Percentiles rank a stretch among this genome's conserved stretches.
Conservation (phyloP, 2,329 filamentous ascomycete genomes). For the Colletotrichum kahawae region DNA sequence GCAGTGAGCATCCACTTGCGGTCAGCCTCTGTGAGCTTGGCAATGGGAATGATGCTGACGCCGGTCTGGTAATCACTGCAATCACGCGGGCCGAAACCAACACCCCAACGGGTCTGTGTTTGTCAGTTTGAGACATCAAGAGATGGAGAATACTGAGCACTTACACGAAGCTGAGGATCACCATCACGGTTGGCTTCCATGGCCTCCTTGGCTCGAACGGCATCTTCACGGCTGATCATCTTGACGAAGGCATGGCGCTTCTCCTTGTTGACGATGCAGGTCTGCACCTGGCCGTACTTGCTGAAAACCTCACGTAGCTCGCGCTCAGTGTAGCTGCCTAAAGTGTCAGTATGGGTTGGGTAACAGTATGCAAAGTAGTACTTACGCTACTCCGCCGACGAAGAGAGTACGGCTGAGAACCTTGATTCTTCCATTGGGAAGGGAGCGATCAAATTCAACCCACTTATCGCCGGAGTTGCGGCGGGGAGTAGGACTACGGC, state of each 20-base stretch:
- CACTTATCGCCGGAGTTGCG: conserved; percentile 61
- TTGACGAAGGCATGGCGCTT: conserved; percentile 99
- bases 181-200: conserved; percentile 82
- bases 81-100: conserved; percentile 94
- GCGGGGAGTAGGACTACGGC: conserved; percentile 62
- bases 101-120: conserved; percentile 87
- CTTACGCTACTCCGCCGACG: conserved; percentile 91
- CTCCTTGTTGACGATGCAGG: conserved; percentile 97
- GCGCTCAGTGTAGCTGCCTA: conserved; percentile 70
- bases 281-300: conserved; percentile 87
- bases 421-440: conserved; percentile 83
- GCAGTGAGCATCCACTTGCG: conserved; percentile 97
- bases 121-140: neutral
- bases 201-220: conserved; percentile 80
- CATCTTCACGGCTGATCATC: conserved; percentile 90
- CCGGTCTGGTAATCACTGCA: conserved; percentile 96
- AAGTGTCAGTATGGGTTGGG: conserved; percentile 29
- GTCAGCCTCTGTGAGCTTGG: conserved; percentile 92
- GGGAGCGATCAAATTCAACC: conserved; percentile 77
- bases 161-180: conserved; percentile 75
- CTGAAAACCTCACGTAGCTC: conserved; percentile 84
- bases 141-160: conserved; percentile 34
- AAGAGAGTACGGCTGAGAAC: conserved; percentile 95
- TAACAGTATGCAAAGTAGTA: conserved; percentile 28
- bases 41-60: conserved; percentile 91